Evolutionary conservation across 371 early-diverging fungal species (phyloP).

Genomic region (Saksenaea oblongispora): DNA sequence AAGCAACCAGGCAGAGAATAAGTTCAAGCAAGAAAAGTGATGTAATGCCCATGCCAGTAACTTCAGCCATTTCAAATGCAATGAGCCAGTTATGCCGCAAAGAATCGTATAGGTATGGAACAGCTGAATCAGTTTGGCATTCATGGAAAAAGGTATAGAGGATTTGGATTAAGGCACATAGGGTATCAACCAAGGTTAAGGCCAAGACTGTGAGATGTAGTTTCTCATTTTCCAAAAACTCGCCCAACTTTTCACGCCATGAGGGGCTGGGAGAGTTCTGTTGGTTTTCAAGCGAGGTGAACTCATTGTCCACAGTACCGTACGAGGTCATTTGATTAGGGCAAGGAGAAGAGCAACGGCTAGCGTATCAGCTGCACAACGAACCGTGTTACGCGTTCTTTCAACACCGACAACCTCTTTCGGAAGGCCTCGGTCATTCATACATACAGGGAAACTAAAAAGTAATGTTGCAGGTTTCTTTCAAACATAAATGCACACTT

Average conservation of each 20-base stretch:
- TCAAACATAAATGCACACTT: too few species aligned
- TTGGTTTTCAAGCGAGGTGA: constrained; percentile 4
- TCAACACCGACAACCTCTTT: too few species aligned
- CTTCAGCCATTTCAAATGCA: constrained; percentile 34
- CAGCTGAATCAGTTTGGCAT: constrained; percentile 12
- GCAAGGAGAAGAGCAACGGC: background rate
- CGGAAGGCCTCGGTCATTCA: too few species aligned
- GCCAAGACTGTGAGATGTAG: constrained; percentile 35
- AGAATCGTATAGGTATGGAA: background rate
- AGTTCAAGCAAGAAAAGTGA: constrained; percentile 44
- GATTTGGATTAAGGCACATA: constrained; percentile 35
- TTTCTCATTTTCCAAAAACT: constrained; percentile 30
- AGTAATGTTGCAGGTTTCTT: too few species aligned
- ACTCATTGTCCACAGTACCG: constrained; percentile 16
- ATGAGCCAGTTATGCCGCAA: constrained; percentile 13
- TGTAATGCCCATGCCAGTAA: constrained; percentile 32
- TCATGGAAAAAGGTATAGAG: constrained; percentile 32
- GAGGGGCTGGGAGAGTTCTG: background rate
- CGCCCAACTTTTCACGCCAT: constrained; percentile 43
- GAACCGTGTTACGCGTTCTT: background rate
- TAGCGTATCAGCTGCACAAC: background rate
- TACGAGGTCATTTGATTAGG: constrained; percentile 16
- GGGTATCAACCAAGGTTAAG: constrained; percentile 36
- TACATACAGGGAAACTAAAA: too few species aligned
- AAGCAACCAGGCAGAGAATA: constrained; percentile 33